phyloP scores from a whole-genome alignment of 768 basidiomycete genomes.

The Paxillus ammoniavirescens region DNA sequence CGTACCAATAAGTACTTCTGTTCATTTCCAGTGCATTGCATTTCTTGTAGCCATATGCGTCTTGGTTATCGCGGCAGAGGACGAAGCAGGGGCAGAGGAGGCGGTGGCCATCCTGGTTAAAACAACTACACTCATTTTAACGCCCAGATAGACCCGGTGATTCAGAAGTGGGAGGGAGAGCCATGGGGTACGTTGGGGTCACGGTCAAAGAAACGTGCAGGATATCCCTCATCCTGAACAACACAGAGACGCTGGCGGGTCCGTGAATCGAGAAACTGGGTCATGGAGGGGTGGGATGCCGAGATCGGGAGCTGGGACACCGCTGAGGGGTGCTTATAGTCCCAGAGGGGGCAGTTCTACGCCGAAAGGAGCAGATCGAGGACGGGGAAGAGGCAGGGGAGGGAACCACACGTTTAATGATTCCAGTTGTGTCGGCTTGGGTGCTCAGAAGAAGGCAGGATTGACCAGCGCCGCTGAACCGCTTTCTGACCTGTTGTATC shows the following conservation, averaged over 20 bases:
- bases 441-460: not conserved
- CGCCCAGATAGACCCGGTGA: conserved; percentile 20
- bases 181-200: conserved; percentile 14
- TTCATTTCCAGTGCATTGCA: not conserved
- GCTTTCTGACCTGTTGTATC: conserved; percentile 53
- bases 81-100: not conserved
- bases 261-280: not conserved
- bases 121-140: conserved; percentile 18
- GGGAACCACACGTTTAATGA: conserved; percentile 5
- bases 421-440: conserved; percentile 7
- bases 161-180: conserved; percentile 24
- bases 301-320: conserved; percentile 15
- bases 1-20: conserved; percentile 3
- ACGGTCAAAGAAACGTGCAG: too few relatives aligned
- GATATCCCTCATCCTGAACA: conserved; percentile 7
- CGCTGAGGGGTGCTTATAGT: conserved; percentile 13
- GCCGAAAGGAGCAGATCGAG: conserved; percentile 16
- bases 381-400: conserved; percentile 25
- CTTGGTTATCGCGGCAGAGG: conserved; percentile 7
- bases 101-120: not conserved
- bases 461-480: conserved; percentile 22
- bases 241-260: conserved; percentile 6
- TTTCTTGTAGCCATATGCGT: conserved; percentile 19
- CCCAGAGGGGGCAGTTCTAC: conserved; percentile 9
- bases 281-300: conserved; percentile 6